These are phyloP conservation scores for Globisporangium splendens DNA, from an alignment of 352 stramenopile genomes.

Conservation along the genomic window DNA sequence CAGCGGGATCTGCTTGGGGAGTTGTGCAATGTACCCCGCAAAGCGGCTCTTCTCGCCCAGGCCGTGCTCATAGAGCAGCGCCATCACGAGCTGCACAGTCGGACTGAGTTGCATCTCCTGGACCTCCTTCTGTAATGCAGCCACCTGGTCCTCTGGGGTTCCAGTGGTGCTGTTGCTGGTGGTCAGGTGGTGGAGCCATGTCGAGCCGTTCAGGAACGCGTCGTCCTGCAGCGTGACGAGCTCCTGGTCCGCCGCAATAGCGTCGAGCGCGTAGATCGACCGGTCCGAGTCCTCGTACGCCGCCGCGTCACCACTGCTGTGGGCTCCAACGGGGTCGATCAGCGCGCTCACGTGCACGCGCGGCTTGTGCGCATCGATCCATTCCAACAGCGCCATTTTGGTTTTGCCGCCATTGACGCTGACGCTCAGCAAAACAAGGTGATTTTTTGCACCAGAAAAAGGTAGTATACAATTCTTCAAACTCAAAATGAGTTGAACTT, in stretches of 20 bases:
- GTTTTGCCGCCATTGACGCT: too few species aligned
- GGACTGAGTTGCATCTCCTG: constrained; percentile 32
- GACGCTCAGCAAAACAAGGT: too few species aligned
- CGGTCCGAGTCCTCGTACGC: constrained; percentile 34
- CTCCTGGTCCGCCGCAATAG: constrained; percentile 24
- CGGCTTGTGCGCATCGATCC: constrained; percentile 30
- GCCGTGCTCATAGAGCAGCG: constrained; percentile 41
- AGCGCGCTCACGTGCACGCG: constrained; percentile 28
- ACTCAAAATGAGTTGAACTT: too few species aligned
- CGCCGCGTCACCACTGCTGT: constrained; percentile 2
- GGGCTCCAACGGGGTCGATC: constrained; percentile 38
- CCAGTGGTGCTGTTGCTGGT: background rate
- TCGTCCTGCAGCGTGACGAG: constrained; percentile 37
- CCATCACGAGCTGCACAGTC: constrained; percentile 42
- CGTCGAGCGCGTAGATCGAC: constrained; percentile 41
- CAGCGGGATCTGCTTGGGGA: constrained; percentile 41
- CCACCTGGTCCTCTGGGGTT: too few species aligned
- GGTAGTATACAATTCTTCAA: too few species aligned
- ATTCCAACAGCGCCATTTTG: constrained; percentile 21
- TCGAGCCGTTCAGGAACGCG: constrained; percentile 43
- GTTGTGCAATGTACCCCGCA: constrained; percentile 56
- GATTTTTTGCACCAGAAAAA: too few species aligned
- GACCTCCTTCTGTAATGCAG: constrained; percentile 22
- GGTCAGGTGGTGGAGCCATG: constrained; percentile 28
- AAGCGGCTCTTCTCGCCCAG: constrained; percentile 36